Conservation (phyloP, 192 early-diverging fungal species). For the Gryganskiella cystojenkinii region DNA sequence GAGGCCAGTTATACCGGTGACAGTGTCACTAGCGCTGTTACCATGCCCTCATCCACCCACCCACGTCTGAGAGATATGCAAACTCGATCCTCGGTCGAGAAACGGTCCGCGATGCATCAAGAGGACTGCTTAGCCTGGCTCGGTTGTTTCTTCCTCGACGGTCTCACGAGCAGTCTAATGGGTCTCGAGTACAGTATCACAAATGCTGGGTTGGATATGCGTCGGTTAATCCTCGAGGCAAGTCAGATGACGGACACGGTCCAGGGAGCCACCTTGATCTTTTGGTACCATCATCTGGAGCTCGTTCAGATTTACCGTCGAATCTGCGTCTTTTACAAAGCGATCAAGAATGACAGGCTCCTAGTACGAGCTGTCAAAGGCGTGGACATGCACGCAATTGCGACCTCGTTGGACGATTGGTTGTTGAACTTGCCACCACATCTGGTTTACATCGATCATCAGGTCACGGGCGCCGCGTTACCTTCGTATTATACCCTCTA, state of each 20-base stretch:
- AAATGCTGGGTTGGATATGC: constrained; percentile 25
- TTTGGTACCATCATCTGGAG: constrained; percentile 51
- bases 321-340: constrained; percentile 32
- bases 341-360: constrained; percentile 24
- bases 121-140: constrained; percentile 46
- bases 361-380: constrained; percentile 20
- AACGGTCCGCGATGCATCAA: constrained; percentile 31
- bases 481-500: constrained; percentile 53
- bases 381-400: constrained; percentile 25
- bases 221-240: constrained; percentile 36
- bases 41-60: not conserved
- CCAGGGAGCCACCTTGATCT: constrained; percentile 47
- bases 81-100: constrained; percentile 10
- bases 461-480: constrained; percentile 15
- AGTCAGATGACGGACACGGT: constrained; percentile 44
- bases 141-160: constrained; percentile 49
- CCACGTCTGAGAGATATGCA: constrained; percentile 4
- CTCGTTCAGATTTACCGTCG: constrained; percentile 51
- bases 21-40: constrained; percentile 7
- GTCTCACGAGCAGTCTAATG: constrained; percentile 43
- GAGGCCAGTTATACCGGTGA: constrained; percentile 19
- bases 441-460: constrained; percentile 30
- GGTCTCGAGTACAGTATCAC: constrained; percentile 40
- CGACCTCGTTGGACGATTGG: constrained; percentile 32
- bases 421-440: constrained; percentile 38